phyloP scores from a whole-genome alignment of 805 yeast species.

The Candida verbasci region DNA sequence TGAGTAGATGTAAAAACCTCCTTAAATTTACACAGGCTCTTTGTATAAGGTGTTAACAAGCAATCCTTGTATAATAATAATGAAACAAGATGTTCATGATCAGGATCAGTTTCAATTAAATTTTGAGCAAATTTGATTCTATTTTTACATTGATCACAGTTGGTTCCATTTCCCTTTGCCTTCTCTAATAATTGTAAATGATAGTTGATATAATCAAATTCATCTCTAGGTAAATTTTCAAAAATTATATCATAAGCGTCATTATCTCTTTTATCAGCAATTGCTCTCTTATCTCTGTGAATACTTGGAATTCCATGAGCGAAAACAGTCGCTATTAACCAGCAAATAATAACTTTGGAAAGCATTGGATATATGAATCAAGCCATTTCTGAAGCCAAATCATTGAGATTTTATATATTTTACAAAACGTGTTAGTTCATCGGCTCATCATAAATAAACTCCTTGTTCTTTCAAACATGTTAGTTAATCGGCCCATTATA shows the following conservation, averaged over 20 bases:
- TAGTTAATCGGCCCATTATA: no score
- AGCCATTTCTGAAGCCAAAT: no score
- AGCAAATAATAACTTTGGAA: not conserved
- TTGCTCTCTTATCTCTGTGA: not conserved
- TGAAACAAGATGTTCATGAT: slow-evolving; percentile 29
- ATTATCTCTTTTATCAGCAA: not conserved
- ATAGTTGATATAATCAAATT: slow-evolving; percentile 23
- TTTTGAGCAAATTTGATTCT: slow-evolving; percentile 25
- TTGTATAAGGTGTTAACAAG: slow-evolving; percentile 19
- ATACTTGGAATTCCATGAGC: not conserved
- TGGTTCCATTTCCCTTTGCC: slow-evolving; percentile 22
- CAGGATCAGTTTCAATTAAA: slow-evolving; percentile 24
- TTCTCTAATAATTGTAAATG: slow-evolving; percentile 23
- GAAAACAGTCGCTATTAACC: not conserved
- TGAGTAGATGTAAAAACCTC: slow-evolving; percentile 36
- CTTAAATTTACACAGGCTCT: slow-evolving; percentile 23
- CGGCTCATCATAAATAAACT: no score
- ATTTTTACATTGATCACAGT: slow-evolving; percentile 32
- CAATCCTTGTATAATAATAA: slow-evolving; percentile 34
- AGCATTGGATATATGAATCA: not conserved
- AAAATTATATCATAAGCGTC: slow-evolving; percentile 16
- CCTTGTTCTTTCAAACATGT: no score
- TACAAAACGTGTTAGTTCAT: no score
- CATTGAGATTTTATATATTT: no score
- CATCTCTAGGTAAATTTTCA: slow-evolving; percentile 17